A percentile compares a stretch with the other conserved stretches of the same genome.
These are phyloP conservation scores for Microsporum canis DNA, from an alignment of 2,329 filamentous ascomycete genomes.

Conservation along the genomic window DNA sequence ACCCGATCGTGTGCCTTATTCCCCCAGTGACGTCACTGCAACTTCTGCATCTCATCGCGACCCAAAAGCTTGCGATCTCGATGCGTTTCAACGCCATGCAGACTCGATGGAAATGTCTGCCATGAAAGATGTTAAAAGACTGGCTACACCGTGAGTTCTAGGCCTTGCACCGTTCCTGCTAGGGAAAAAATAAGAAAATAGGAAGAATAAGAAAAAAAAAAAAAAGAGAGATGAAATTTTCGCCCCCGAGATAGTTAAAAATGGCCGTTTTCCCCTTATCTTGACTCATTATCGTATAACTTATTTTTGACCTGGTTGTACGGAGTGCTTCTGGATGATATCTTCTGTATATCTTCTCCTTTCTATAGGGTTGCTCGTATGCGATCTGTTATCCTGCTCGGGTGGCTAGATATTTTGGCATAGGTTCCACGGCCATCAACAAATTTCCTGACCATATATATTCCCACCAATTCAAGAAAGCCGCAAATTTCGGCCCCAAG, in stretches of 20 bases:
- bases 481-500: neutral
- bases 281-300: neutral
- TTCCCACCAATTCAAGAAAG: neutral
- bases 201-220: neutral
- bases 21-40: neutral
- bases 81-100: neutral
- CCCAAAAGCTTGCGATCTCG: neutral
- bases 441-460: neutral
- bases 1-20: neutral
- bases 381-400: neutral
- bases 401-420: neutral
- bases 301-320: neutral
- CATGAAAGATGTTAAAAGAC: neutral
- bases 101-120: neutral
- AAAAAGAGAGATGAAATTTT: neutral
- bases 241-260: conserved; percentile 1
- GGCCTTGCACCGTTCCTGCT: neutral
- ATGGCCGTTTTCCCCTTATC: neutral
- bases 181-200: neutral
- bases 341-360: neutral
- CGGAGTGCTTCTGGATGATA: neutral
- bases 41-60: neutral
- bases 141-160: conserved; percentile 1
- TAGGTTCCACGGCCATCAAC: neutral
- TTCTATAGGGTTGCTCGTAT: neutral